phyloP scores from a whole-genome alignment of 2,329 filamentous ascomycete species.

The Fusarium agapanthi region DNA sequence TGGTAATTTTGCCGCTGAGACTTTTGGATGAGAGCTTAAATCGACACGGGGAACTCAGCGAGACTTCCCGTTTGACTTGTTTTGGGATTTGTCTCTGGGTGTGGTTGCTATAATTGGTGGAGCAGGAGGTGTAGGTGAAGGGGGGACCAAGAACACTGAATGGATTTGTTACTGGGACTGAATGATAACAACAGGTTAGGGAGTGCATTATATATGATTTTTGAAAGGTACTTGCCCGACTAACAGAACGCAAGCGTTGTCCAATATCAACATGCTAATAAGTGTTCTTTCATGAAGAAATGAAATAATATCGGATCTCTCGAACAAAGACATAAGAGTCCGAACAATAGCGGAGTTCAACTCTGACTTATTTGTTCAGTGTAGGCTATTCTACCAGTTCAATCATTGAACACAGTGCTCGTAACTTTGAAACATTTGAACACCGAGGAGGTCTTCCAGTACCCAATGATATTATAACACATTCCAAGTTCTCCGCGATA shows the following conservation, averaged over 20 bases:
- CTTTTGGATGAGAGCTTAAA: neutral
- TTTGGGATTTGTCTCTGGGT: neutral
- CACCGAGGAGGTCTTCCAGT: neutral
- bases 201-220: neutral
- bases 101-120: too few relatives aligned
- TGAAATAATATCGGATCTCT: neutral
- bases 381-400: neutral
- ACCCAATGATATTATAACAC: neutral
- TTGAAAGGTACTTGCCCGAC: neutral
- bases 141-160: neutral
- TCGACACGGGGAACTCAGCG: neutral
- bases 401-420: too few relatives aligned
- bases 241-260: neutral
- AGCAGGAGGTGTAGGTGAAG: too few relatives aligned
- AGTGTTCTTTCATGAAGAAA: neutral
- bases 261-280: neutral
- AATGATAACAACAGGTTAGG: neutral
- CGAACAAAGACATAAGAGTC: neutral
- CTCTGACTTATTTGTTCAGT: neutral
- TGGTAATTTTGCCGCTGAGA: neutral
- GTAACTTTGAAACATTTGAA: neutral
- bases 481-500: neutral
- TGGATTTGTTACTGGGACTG: too few relatives aligned
- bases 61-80: neutral
- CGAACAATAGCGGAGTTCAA: neutral